Percentiles rank a stretch among this genome's conserved stretches.
phyloP scores from a whole-genome alignment of 176 grass and related monocot species.

The Thalia dealbata region DNA sequence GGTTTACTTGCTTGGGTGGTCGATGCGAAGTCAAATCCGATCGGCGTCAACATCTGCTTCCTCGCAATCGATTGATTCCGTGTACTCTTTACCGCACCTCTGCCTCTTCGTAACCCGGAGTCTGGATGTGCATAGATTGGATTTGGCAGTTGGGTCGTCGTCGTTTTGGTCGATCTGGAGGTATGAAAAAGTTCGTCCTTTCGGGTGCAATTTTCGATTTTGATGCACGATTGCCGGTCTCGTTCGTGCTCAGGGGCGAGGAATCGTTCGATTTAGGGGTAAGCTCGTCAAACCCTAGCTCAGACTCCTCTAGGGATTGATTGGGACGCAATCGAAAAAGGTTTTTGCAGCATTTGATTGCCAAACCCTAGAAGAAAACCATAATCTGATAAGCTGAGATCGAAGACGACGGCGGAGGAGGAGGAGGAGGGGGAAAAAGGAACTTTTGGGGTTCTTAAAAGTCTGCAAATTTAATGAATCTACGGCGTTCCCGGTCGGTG shows the following conservation, averaged over 20 bases:
- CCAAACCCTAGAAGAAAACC: neutral
- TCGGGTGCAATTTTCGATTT: neutral
- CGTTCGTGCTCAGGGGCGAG: neutral
- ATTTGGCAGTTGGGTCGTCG: neutral
- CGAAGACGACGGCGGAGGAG: too few relatives aligned
- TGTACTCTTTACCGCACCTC: neutral
- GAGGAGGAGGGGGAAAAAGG: neutral
- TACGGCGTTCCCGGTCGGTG: neutral
- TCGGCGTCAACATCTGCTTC: neutral
- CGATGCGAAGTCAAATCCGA: neutral
- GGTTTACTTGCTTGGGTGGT: neutral
- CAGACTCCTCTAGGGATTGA: neutral
- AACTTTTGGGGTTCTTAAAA: neutral
- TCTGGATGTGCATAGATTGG: neutral
- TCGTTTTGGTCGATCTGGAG: neutral
- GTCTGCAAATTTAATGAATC: neutral
- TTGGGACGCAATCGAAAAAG: neutral
- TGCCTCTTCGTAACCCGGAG: neutral
- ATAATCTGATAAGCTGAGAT: neutral
- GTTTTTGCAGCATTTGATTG: neutral
- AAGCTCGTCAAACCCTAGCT: neutral
- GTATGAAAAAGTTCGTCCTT: neutral
- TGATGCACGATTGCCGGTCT: neutral
- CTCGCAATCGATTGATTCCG: neutral
- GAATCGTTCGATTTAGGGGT: neutral